phyloP scores from a whole-genome alignment of 495 filamentous ascomycete genomes.

The Lepraria neglecta region DNA sequence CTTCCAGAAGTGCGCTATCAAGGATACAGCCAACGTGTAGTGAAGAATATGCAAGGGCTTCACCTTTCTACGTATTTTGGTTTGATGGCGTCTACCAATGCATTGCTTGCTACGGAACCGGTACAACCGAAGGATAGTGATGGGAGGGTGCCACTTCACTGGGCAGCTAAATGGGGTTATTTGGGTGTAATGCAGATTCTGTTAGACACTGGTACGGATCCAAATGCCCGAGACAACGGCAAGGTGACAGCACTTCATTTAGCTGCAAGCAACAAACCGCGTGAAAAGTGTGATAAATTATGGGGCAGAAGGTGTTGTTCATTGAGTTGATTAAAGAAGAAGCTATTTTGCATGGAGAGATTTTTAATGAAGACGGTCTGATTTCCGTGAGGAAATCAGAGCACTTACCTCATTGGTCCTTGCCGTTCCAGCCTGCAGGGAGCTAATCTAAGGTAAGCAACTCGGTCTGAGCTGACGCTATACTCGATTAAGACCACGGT shows the following conservation, averaged over 20 bases:
- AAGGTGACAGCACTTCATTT: not conserved
- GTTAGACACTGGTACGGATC: not conserved
- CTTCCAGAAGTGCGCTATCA: not conserved
- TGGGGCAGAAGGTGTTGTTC: too few species aligned
- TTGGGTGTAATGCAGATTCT: not conserved
- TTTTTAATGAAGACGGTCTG: too few species aligned
- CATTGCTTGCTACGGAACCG: not conserved
- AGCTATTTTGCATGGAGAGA: too few species aligned
- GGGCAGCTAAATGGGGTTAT: not conserved
- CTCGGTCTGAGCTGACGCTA: too few species aligned
- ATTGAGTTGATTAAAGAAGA: too few species aligned
- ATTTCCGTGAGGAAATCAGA: too few species aligned
- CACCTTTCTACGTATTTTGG: not conserved
- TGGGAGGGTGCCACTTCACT: not conserved
- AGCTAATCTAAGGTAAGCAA: too few species aligned
- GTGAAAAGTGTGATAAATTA: too few species aligned
- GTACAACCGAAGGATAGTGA: not conserved
- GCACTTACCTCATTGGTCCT: too few species aligned
- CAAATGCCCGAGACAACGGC: not conserved
- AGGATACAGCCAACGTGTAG: not conserved
- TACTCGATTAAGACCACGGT: too few species aligned
- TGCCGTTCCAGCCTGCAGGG: too few species aligned
- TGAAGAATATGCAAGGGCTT: not conserved
- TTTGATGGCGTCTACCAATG: not conserved
- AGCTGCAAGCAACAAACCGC: too few species aligned